Conservation (phyloP, 2,329 filamentous ascomycete genomes). For the Neofusicoccum sp. region DNA sequence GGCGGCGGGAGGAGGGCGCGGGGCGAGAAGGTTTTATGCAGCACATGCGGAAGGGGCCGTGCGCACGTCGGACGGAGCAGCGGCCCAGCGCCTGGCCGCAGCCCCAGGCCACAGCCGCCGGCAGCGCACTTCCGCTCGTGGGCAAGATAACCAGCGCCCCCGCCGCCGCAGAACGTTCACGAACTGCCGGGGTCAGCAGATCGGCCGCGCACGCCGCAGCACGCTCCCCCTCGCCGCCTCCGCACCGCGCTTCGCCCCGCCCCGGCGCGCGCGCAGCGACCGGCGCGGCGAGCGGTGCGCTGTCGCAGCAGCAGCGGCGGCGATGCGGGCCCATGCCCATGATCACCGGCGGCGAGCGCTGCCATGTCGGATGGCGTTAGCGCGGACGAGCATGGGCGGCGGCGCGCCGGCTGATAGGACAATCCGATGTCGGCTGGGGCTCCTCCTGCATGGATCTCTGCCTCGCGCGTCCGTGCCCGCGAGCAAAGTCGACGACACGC, state of each 20-base stretch:
- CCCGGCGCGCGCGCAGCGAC: neutral
- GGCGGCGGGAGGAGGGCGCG: neutral
- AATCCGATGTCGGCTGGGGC: conserved; percentile 17
- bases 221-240: neutral
- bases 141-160: conserved; percentile 1
- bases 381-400: neutral
- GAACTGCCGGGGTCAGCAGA: conserved; percentile 11
- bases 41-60: neutral
- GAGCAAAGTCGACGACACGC: conserved; percentile 7
- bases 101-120: neutral
- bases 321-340: neutral
- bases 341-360: conserved; percentile 6
- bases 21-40: neutral
- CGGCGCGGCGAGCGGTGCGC: neutral
- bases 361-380: conserved; percentile 13
- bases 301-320: neutral
- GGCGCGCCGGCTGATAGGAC: conserved; percentile 10
- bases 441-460: conserved; percentile 6
- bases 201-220: neutral
- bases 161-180: conserved; percentile 11
- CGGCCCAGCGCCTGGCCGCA: too few species aligned
- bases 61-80: too few species aligned
- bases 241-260: neutral
- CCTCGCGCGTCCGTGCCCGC: neutral
- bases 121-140: neutral